Base-by-base conservation (phyloP, 495 filamentous ascomycete species). In the Aspergillus kassunensis region DNA sequence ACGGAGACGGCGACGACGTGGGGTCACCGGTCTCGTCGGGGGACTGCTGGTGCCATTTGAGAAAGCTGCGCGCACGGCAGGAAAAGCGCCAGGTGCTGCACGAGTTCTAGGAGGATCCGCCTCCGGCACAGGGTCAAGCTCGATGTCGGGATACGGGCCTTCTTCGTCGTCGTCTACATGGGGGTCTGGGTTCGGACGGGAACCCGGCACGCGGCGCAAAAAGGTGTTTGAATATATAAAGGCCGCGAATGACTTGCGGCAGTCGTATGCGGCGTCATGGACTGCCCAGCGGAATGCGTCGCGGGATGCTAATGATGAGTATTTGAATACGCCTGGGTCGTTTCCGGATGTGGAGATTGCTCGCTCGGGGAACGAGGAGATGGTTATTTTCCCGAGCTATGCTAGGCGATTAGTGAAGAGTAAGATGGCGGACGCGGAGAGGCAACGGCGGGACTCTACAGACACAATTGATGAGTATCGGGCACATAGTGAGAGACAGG, bases 331-430 rank as follows among this genome's bases (percentile, higher is more conserved):
- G n/a, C 86, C 87, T 0, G 87, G 84, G 2, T 77, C 86, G 4
- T 96, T 91, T 58, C 89, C 90, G 1, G 85, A 95, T 56, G 86
- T 90, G 15, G 80, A 85, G 11, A 86, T 96, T 44, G 82, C 86
- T 18, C 77, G 83, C 7, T 86, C 81, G 33, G 91, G 88, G 18
- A 82, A 88, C 55, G 92, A 96, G 69, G 89, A 97, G 72, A 88
- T 99, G 83, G 79, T 97, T 10, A 60, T 97, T 12, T 99, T 97
- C 61, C 93, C 93, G 7, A 92, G 89, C 59, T 95, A 97, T 71
- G 87, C 88, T 36, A 75, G 88, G 65, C 78, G 76, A 59, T 79
- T 95, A 66, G 43, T 57, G 15, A 53, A 65, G 36, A 59, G 62
- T 34, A 56, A 66, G 48, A 68, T 60, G 24, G 59, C 13, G 6